These are phyloP conservation scores for Ophiostoma sp. DNA, from an alignment of 2,329 filamentous ascomycete genomes.

Conservation along the genomic window DNA sequence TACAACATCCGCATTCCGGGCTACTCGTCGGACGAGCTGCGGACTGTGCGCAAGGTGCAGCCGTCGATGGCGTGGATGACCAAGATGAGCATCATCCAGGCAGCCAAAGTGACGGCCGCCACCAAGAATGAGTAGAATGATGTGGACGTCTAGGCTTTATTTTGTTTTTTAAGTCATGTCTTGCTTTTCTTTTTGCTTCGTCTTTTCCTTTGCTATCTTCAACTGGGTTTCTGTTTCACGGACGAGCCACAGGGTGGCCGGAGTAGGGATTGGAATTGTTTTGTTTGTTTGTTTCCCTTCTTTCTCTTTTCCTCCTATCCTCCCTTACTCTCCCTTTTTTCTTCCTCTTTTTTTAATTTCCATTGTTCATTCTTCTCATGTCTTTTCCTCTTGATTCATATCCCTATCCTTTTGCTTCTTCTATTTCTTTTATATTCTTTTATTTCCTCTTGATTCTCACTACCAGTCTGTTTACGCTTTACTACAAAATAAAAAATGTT, in stretches of 20 bases:
- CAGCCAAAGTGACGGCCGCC: constrained; percentile 72
- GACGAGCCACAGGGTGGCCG: neutral
- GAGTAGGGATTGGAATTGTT: neutral
- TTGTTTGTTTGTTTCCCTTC: neutral
- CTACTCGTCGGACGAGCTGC: constrained; percentile 88
- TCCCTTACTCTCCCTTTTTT: neutral
- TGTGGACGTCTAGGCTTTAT: too few species aligned
- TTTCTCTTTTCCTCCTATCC: neutral
- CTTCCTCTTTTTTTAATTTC: neutral
- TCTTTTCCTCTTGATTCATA: neutral
- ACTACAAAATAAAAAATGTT: neutral
- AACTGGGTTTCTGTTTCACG: neutral
- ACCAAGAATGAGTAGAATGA: constrained; percentile 34
- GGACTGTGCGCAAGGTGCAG: constrained; percentile 89
- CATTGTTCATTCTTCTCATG: too few species aligned
- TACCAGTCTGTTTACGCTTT: neutral
- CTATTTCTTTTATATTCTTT: neutral
- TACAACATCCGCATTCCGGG: constrained; percentile 92
- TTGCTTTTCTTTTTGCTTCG: too few species aligned
- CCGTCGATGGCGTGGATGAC: constrained; percentile 84
- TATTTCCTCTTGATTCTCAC: neutral
- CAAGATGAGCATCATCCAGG: constrained; percentile 96
- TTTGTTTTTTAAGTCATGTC: too few species aligned
- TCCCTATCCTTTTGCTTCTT: neutral
- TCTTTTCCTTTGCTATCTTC: neutral